Base-by-base conservation (phyloP, 768 basidiomycete genomes). In the Mycena venus region DNA sequence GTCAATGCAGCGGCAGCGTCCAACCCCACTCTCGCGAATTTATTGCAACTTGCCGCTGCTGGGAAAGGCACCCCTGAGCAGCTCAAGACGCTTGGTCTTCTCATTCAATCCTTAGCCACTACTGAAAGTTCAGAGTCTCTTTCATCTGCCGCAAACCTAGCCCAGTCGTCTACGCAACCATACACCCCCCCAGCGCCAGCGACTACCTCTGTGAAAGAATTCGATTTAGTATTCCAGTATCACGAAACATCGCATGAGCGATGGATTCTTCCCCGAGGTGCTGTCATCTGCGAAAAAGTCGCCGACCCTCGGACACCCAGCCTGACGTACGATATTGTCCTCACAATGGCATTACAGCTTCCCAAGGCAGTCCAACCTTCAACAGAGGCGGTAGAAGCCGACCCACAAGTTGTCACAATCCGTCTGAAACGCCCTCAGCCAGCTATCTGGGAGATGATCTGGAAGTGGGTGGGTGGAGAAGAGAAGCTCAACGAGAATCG, bases 171-270 rank as follows among this genome's bases (percentile, higher is more conserved):
- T 42, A 44, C 61, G 40, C 77, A 76, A 34, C 49, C 74, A 67
- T 34, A 72, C 23, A 44, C 77, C 12, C 77, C 78, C n/a, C 34
- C 76, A 31, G 47, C 67, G 31, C 42, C 77, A 49, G 42, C 63
- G 27, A 25, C 76, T 67, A 49, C 78, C 51, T 79, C 88, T 21
- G 79, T 87, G 38, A 91, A 88, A 78, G 89, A 90, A n/a, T 94
- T 91, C 77, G 94, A 95, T 79, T 79, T 96, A 1, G 90, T 95
- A 27, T 78, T 96, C 63, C 93, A 94, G 78, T 95, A 94, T 75
- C 83, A 87, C 61, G 94, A 95, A 78, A 83, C 84, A 6, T 86
- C 90, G 3, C 84, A 85, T 51, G 93, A 94, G 58, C 88, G 91
- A n/a, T 92, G 90, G 90, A 77, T 93, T 8, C 85, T 95, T 66